phyloP scores from a whole-genome alignment of 768 basidiomycete species.

The Suillus fuscotomentosus region DNA sequence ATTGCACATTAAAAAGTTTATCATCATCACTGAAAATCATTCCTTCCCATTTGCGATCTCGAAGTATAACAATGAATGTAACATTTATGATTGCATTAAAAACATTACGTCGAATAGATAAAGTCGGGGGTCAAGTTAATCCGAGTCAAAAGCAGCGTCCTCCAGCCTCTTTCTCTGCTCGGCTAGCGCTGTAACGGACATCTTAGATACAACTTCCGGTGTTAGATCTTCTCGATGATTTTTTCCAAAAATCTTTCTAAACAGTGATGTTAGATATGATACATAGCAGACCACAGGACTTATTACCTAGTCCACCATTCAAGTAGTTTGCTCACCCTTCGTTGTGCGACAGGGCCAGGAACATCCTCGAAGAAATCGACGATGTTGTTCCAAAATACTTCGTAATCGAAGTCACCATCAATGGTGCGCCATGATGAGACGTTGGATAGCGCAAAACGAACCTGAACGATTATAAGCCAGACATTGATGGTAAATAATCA shows the following conservation, averaged over 20 bases:
- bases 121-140: not conserved
- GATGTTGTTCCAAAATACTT: conserved; percentile 14
- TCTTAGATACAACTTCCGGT: not conserved
- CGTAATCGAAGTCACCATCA: conserved; percentile 10
- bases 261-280: not conserved
- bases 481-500: too few species aligned
- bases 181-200: not conserved
- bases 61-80: too few species aligned
- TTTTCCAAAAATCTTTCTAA: not conserved
- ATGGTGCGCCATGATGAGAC: conserved; percentile 4
- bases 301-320: conserved; percentile 14
- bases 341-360: not conserved
- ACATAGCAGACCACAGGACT: not conserved
- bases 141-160: not conserved
- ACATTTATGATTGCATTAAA: too few species aligned
- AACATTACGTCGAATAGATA: too few species aligned
- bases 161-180: not conserved
- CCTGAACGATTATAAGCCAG: not conserved
- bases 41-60: too few species aligned
- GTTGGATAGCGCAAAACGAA: conserved; percentile 15
- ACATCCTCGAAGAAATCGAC: conserved; percentile 14
- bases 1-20: too few species aligned
- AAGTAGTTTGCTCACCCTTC: conserved; percentile 1
- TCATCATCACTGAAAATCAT: too few species aligned
- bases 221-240: not conserved